A percentile compares a stretch with the other conserved stretches of the same genome.
These are phyloP conservation scores for Lagerstroemia speciosa DNA, from an alignment of 345 rosid species.

Conservation along the genomic window DNA sequence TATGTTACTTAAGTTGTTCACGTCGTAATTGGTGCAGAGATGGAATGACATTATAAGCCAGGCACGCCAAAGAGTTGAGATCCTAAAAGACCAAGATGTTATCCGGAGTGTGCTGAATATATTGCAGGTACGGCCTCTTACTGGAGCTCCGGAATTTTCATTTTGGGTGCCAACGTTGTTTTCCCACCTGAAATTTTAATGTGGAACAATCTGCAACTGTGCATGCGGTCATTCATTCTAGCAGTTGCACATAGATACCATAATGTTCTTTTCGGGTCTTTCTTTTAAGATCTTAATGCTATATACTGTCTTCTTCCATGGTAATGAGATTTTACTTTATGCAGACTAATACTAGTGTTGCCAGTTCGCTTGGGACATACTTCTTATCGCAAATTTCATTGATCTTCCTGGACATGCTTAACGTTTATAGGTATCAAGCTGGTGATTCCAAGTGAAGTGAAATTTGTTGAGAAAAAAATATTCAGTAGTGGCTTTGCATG, in stretches of 20 bases:
- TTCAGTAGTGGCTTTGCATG: neutral
- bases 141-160: neutral
- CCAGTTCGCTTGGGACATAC: constrained; percentile 83
- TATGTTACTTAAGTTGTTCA: neutral
- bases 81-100: constrained; percentile 82
- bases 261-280: neutral
- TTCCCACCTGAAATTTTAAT: neutral
- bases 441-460: neutral
- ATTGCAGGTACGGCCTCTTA: constrained; percentile 48
- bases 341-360: constrained; percentile 99
- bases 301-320: neutral
- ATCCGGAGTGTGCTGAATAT: constrained; percentile 89
- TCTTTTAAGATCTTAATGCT: neutral
- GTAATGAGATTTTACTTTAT: constrained; percentile 4
- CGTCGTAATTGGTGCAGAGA: constrained; percentile 50
- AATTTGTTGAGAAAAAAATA: neutral
- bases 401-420: constrained; percentile 97
- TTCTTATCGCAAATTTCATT: constrained; percentile 79
- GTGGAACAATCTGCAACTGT: neutral
- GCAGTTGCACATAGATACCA: neutral
- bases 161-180: neutral
- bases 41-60: constrained; percentile 93
- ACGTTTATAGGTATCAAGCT: constrained; percentile 73
- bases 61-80: constrained; percentile 93
- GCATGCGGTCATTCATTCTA: neutral